Conservation (phyloP, 1,284 basidiomycete genomes). For the Cystobasidium slooffiae region DNA sequence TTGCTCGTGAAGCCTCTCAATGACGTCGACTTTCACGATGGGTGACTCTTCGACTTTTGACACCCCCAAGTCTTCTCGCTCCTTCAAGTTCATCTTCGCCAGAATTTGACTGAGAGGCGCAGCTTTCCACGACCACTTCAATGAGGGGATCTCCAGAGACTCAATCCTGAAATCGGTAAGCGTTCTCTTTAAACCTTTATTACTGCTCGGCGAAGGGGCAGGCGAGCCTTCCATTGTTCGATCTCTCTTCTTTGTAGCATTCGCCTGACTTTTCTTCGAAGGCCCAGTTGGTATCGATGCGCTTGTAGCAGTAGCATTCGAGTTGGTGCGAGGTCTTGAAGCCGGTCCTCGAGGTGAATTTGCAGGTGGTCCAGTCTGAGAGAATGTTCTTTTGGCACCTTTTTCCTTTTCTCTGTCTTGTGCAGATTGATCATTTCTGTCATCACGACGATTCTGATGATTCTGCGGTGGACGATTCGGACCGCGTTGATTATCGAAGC, state of each 20-base stretch:
- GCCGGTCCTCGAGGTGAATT: conserved; percentile 15
- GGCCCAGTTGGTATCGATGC: not conserved
- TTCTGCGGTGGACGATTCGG: conserved; percentile 10
- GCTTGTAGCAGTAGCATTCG: not conserved
- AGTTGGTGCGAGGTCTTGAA: not conserved
- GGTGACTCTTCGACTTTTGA: conserved; percentile 55
- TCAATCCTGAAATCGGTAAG: conserved; percentile 95
- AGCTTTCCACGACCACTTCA: conserved; percentile 60
- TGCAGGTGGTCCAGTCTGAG: conserved; percentile 18
- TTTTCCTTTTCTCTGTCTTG: conserved; percentile 25
- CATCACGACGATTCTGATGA: conserved; percentile 10
- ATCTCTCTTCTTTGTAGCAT: conserved; percentile 5
- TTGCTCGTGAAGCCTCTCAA: conserved; percentile 62
- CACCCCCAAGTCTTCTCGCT: conserved; percentile 40
- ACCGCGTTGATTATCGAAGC: not conserved
- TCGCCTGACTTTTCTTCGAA: conserved; percentile 3
- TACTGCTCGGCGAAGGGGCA: conserved; percentile 47
- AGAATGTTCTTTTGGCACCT: conserved; percentile 11
- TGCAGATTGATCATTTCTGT: conserved; percentile 13
- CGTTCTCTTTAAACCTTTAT: conserved; percentile 60
- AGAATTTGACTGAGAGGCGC: conserved; percentile 52
- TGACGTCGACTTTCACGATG: conserved; percentile 68
- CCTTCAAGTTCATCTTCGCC: conserved; percentile 48
- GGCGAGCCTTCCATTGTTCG: conserved; percentile 23
- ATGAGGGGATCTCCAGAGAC: conserved; percentile 71